phyloP scores from a whole-genome alignment of 1,284 basidiomycete genomes.

The Pseudozyma hubeiensis region DNA sequence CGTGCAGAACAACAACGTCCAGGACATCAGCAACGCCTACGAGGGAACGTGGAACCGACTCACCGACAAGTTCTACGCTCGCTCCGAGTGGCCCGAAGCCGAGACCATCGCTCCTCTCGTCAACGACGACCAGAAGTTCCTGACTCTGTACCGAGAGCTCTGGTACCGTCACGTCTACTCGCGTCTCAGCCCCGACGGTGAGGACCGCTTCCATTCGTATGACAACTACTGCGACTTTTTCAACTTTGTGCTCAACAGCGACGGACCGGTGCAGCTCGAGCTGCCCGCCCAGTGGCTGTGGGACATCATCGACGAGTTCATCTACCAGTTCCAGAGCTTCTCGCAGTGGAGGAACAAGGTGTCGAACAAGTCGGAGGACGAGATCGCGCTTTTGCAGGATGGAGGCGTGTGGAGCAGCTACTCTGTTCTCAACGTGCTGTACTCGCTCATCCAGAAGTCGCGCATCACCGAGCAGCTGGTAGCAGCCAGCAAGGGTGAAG shows the following conservation, averaged over 20 bases:
- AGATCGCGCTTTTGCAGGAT: constrained; percentile 70
- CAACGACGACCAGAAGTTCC: constrained; percentile 73
- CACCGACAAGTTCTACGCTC: constrained; percentile 93
- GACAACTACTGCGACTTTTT: constrained; percentile 98
- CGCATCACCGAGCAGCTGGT: constrained; percentile 92
- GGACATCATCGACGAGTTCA: constrained; percentile 99
- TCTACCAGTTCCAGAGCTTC: constrained; percentile 95
- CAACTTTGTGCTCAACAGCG: constrained; percentile 91
- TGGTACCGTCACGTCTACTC: constrained; percentile 95
- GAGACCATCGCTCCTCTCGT: constrained; percentile 94
- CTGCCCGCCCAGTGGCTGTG: constrained; percentile 98
- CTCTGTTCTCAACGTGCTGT: constrained; percentile 95
- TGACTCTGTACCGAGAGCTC: constrained; percentile 94
- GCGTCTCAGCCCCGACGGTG: constrained; percentile 90
- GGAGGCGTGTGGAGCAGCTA: constrained; percentile 91
- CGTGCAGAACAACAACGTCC: constrained; percentile 61
- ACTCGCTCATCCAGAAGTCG: constrained; percentile 96
- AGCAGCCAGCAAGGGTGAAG: constrained; percentile 83
- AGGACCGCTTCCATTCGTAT: constrained; percentile 97
- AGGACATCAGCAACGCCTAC: constrained; percentile 88
- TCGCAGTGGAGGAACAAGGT: constrained; percentile 85
- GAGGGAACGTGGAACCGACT: constrained; percentile 96
- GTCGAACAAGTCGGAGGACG: constrained; percentile 88
- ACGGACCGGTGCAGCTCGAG: constrained; percentile 89
- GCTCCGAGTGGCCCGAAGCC: constrained; percentile 96